phyloP scores from a whole-genome alignment of 208 protist genomes.

The Wallacemonas collosoma region DNA sequence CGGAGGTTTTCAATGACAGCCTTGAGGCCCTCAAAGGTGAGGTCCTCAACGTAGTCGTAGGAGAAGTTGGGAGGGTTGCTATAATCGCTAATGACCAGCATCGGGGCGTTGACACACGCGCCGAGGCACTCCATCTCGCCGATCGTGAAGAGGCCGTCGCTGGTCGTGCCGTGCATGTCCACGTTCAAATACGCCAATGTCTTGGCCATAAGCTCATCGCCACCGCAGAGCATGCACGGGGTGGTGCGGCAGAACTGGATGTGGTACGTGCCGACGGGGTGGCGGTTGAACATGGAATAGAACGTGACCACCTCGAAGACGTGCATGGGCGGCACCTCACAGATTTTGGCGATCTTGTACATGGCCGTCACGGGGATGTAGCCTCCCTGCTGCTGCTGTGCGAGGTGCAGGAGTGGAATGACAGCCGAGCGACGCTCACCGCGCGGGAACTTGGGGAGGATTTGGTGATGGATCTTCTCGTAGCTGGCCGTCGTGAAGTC shows the following conservation, averaged over 20 bases:
- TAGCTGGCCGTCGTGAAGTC: conserved; percentile 92
- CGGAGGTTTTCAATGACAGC: conserved; percentile 78
- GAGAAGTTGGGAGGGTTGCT: conserved; percentile 86
- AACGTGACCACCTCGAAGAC: conserved; percentile 94
- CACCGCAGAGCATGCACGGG: conserved; percentile 92
- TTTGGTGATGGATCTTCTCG: conserved; percentile 87
- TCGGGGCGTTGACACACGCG: conserved; percentile 94
- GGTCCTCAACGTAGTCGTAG: conserved; percentile 91
- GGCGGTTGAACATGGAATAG: conserved; percentile 96
- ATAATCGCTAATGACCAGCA: conserved; percentile 94
- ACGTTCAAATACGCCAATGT: conserved; percentile 84
- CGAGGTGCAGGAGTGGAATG: conserved; percentile 91
- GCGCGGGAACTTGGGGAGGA: conserved; percentile 92
- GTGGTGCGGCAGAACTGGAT: conserved; percentile 94
- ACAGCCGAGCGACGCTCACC: conserved; percentile 72
- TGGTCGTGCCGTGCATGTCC: conserved; percentile 85
- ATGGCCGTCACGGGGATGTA: conserved; percentile 94
- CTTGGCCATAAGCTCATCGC: conserved; percentile 85
- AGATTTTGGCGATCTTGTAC: conserved; percentile 95
- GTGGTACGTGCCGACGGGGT: conserved; percentile 94
- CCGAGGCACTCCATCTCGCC: conserved; percentile 95
- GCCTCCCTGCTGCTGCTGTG: conserved; percentile 90
- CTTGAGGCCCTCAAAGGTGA: conserved; percentile 89
- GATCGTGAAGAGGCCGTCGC: conserved; percentile 89
- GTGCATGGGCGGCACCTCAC: conserved; percentile 89